Base-by-base conservation (phyloP, 176 grass and related monocot species). In the Pontederia paniculata region DNA sequence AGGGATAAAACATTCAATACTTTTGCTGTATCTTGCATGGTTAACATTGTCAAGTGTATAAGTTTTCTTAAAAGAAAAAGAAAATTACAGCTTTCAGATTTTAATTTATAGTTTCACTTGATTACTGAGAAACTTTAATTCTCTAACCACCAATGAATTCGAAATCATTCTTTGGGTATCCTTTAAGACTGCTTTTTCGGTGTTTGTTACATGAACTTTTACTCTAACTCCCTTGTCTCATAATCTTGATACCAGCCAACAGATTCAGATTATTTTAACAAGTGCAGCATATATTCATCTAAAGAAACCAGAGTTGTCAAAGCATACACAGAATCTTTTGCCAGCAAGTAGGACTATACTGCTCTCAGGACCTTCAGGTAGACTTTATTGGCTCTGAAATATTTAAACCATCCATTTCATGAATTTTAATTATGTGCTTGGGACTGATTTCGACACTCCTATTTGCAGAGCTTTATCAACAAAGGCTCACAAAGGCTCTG, bases 281-380 rank as follows among this genome's bases (percentile, higher is more conserved):
- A 98, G 87, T 80, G 75, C 83, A 19, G 94, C 87, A n/a, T 98
- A 93, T 77, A 54, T 98, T 37, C 80, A 98, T 70, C 77, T 98
- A 54, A 93, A 82, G 72, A 75, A 88, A 52, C 70, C 69, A 2
- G 83, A 85, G 23, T 25, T 93, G 52, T 82, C 78, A 31, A 91
- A 93, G 73, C 75, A 98, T 74, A 77, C 86, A 60, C 58, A 80
- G 73, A 98, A 88, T 72, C 94, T 98, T 72, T 67, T 83, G 55
- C 80, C 83, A 16, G 87, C 87, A 9, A 98, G 83, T 58, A 87
- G 80, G 23, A 66, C 87, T 10, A 88, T 98, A 58, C 62, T 98
- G 57, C 83, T 98, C 17, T 88, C 94, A 12, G 87, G 94, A 17
- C 87, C 94, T 18, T 65, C 94, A 51, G 93, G 93, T 98, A 44